Evolutionary conservation across 202 grass and related monocot genomes (phyloP).

Genomic region (Eragrostis tef): DNA sequence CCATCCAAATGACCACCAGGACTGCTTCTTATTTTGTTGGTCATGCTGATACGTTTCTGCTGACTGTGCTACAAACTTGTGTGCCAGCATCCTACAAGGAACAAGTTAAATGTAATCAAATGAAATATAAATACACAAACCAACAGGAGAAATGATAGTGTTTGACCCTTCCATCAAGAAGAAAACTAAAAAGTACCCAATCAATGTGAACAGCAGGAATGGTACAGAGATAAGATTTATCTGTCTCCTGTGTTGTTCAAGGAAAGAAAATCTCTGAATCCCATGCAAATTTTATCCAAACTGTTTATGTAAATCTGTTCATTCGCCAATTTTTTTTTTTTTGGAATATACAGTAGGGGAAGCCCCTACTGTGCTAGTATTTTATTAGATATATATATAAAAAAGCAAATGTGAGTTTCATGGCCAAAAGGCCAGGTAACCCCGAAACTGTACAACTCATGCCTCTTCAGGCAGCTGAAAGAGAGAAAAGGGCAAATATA

Average conservation of each 20-base stretch:
- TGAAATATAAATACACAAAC: constrained; percentile 29
- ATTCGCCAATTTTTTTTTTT: constrained; percentile 13
- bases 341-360: too few relatives aligned
- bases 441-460: too few relatives aligned
- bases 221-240: constrained; percentile 11
- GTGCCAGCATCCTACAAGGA: constrained; percentile 87
- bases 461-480: too few relatives aligned
- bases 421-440: too few relatives aligned
- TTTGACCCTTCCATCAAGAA: too few relatives aligned
- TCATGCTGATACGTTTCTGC: constrained; percentile 62
- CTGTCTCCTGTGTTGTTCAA: too few relatives aligned
- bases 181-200: too few relatives aligned
- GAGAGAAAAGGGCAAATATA: too few relatives aligned
- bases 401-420: too few relatives aligned
- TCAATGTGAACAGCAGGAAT: too few relatives aligned
- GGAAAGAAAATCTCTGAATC: constrained; percentile 8
- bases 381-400: too few relatives aligned
- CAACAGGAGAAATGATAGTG: constrained; percentile 19
- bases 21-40: constrained; percentile 70
- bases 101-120: constrained; percentile 29
- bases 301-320: constrained; percentile 13
- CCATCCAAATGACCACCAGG: constrained; percentile 99
- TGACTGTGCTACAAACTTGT: constrained; percentile 91
- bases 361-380: too few relatives aligned
- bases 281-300: constrained; percentile 25